phyloP scores from a whole-genome alignment of 345 rosid species.

The Hirschfeldia incana region DNA sequence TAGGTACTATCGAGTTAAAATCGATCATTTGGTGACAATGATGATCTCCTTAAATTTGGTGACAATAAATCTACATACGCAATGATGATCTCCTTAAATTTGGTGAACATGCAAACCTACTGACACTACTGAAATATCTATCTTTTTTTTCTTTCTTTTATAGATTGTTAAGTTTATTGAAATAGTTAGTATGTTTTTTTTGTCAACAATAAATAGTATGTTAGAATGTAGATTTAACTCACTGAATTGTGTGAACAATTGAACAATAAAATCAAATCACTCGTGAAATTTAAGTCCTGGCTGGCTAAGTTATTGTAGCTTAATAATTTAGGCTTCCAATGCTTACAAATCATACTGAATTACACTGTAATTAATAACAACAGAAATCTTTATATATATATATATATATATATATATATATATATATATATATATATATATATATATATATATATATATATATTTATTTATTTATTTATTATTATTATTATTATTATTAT shows the following conservation, averaged over 20 bases:
- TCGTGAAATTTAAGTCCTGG: background rate
- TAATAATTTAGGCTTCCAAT: background rate
- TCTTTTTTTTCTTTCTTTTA: background rate
- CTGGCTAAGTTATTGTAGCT: background rate
- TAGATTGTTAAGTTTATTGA: background rate
- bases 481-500: no score
- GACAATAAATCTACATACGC: background rate
- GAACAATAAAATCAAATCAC: background rate
- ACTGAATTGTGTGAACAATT: background rate
- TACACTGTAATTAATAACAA: no score
- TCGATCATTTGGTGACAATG: background rate
- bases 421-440: no score
- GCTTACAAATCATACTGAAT: no score
- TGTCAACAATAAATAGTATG: no score
- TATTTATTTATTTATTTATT: no score
- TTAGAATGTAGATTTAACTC: background rate
- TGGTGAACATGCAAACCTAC: background rate
- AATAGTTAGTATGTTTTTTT: background rate
- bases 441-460: no score
- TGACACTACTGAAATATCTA: background rate
- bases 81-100: background rate
- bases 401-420: no score
- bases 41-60: background rate
- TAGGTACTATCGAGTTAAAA: background rate
- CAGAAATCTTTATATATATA: no score